Base-by-base conservation (phyloP, 345 rosid species). In the Eucalyptus polybractea region DNA sequence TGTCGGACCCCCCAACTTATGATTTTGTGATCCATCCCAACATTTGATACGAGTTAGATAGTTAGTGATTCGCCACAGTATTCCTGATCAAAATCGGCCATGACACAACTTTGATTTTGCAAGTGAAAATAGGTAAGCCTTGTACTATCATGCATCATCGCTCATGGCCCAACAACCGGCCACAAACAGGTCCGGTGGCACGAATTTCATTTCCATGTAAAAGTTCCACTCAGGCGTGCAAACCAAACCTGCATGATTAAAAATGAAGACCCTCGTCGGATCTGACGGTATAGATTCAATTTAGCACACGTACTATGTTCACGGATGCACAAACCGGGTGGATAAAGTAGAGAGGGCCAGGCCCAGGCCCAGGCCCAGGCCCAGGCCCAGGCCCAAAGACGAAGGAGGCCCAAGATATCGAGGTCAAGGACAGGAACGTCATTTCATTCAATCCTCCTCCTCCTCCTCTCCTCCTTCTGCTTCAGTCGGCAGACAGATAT, bases 141-240 rank as follows among this genome's bases (percentile, higher is more conserved):
- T 8, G 19, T n/a, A 1, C 21, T 31, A 65, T 65, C 76, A n/a
- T 65, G 31, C 0, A 65, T 13, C 37, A 65, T 29, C 8, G 8
- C 19, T 65, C 16, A 65, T n/a, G 76, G 10, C 21, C 37, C 76
- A n/a, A n/a, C 10, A 29, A n/a, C 8, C 19, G 13, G 42, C 42
- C 24, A 17, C 22, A 8, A 33, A 69, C 7, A 19, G 27, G 25
- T 19, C 14, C 27, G 45, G 25, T 0, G 0, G 45, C 25, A 42
- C 7, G 7, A 72, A 19, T 21, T 37, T 21, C 40, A 5, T 5
- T 5, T 19, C 8, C 0, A 33, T 10, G 45, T 21, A 10, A 21
- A 33, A 42, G 24, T 51, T 25, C 45, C 40, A 19, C 27, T 0
- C 5, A 17, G 21, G 44, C 44, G 13, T 37, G 2, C 45, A 72